A percentile compares a stretch with the other conserved stretches of the same genome.
Evolutionary conservation across 768 basidiomycete species (phyloP).

Genomic region (Psilocybe tampanensis): DNA sequence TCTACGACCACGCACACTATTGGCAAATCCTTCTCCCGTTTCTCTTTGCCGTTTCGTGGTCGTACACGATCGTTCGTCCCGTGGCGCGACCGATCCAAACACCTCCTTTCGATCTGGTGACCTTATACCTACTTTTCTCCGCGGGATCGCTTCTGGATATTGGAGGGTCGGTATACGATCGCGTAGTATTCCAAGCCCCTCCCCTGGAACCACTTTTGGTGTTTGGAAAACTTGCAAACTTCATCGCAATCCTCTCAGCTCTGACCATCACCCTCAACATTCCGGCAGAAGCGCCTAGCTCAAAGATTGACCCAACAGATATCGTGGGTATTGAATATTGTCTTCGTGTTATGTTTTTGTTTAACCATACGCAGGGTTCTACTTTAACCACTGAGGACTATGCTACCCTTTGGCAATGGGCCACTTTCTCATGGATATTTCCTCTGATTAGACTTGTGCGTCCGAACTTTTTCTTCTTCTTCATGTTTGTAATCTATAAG

Average conservation of each 20-base stretch:
- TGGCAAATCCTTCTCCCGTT: conserved; percentile 45
- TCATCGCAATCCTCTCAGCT: conserved; percentile 43
- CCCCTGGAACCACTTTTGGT: conserved; percentile 36
- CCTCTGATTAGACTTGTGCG: conserved; percentile 57
- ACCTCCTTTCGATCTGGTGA: conserved; percentile 63
- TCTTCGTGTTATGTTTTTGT: not conserved
- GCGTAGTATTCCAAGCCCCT: conserved; percentile 41
- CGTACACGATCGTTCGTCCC: conserved; percentile 64
- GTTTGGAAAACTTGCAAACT: conserved; percentile 38
- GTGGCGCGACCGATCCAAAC: conserved; percentile 55
- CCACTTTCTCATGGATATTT: conserved; percentile 71
- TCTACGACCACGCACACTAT: conserved; percentile 35
- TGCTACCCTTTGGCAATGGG: conserved; percentile 69
- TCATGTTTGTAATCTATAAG: not conserved
- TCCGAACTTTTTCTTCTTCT: not conserved
- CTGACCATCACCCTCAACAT: conserved; percentile 55
- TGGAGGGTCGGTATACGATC: conserved; percentile 56
- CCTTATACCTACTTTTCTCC: conserved; percentile 56
- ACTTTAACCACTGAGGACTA: conserved; percentile 75
- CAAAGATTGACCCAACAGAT: conserved; percentile 48
- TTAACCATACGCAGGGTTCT: conserved; percentile 42
- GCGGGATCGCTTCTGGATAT: conserved; percentile 47
- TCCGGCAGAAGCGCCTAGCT: conserved; percentile 66
- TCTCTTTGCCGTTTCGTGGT: conserved; percentile 59
- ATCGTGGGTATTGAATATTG: conserved; percentile 50